phyloP scores from a whole-genome alignment of 257 asterid genomes.

The Paulownia fortunei region DNA sequence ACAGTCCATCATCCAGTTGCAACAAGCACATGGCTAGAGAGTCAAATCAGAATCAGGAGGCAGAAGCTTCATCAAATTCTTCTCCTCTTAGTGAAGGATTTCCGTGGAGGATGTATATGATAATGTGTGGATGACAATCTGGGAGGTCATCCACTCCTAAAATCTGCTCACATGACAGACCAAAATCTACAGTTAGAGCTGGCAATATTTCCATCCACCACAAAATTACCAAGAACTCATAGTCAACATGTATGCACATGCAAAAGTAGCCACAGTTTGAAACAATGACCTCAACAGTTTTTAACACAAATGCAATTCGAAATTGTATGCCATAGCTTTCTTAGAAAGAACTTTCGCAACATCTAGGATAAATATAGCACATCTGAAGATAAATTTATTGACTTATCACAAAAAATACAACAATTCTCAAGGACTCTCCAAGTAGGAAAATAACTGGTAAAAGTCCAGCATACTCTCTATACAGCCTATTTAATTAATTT shows the following conservation, averaged over 20 bases:
- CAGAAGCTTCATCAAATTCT: constrained; percentile 7
- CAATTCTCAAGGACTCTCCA: not conserved
- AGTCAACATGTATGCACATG: not conserved
- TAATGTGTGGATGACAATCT: constrained; percentile 14
- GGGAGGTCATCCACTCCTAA: constrained; percentile 32
- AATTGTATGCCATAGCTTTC: not conserved
- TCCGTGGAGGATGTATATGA: constrained; percentile 9
- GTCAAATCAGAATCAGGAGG: constrained; percentile 19
- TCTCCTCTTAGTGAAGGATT: constrained; percentile 6
- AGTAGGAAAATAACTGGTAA: constrained; percentile 1
- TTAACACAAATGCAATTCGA: not conserved
- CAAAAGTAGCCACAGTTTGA: not conserved
- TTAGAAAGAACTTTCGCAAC: not conserved
- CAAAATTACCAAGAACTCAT: not conserved
- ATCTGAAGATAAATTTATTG: not conserved
- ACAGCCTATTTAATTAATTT: not conserved
- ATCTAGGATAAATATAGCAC: not conserved
- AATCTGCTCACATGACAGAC: constrained; percentile 32
- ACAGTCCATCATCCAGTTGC: constrained; percentile 30
- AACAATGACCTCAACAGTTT: not conserved
- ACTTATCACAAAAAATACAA: not conserved
- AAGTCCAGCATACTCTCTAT: not conserved
- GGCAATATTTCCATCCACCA: not conserved
- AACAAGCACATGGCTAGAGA: not conserved
- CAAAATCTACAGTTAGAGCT: constrained; percentile 14